Conservation (phyloP, 768 basidiomycete genomes). For the Piloderma croceum region DNA sequence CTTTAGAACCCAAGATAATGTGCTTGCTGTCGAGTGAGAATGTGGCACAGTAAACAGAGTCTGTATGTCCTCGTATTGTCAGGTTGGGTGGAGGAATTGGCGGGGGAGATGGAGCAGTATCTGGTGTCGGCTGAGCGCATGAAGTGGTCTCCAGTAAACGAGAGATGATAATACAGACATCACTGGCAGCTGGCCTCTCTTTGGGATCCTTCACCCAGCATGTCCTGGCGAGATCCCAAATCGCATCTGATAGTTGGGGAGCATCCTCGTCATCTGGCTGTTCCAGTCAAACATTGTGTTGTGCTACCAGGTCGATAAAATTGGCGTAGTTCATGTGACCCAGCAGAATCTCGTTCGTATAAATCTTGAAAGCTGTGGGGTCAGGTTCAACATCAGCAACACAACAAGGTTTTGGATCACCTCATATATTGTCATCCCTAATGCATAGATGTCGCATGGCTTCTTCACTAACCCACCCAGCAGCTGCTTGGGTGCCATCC, state of each 20-base stretch:
- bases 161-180: too few relatives aligned
- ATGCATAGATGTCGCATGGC: too few relatives aligned
- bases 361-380: slow-evolving; percentile 8
- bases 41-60: background rate
- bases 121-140: too few relatives aligned
- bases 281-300: slow-evolving; percentile 15
- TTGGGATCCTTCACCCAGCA: slow-evolving; percentile 18
- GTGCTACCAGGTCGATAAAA: slow-evolving; percentile 10
- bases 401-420: too few relatives aligned
- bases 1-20: slow-evolving; percentile 1
- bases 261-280: too few relatives aligned
- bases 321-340: slow-evolving; percentile 9
- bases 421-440: too few relatives aligned
- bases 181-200: slow-evolving; percentile 13
- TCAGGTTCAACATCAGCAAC: too few relatives aligned
- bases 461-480: too few relatives aligned
- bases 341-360: slow-evolving; percentile 16
- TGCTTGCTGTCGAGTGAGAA: slow-evolving; percentile 1
- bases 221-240: slow-evolving; percentile 17
- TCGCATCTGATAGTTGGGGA: slow-evolving; percentile 15
- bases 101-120: too few relatives aligned
- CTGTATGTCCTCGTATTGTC: background rate
- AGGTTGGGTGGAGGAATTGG: too few relatives aligned
- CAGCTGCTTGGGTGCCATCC: too few relatives aligned
- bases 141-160: too few relatives aligned